These are phyloP conservation scores for Cryphonectria japonica DNA, from an alignment of 2,329 filamentous ascomycete genomes.

Conservation along the genomic window DNA sequence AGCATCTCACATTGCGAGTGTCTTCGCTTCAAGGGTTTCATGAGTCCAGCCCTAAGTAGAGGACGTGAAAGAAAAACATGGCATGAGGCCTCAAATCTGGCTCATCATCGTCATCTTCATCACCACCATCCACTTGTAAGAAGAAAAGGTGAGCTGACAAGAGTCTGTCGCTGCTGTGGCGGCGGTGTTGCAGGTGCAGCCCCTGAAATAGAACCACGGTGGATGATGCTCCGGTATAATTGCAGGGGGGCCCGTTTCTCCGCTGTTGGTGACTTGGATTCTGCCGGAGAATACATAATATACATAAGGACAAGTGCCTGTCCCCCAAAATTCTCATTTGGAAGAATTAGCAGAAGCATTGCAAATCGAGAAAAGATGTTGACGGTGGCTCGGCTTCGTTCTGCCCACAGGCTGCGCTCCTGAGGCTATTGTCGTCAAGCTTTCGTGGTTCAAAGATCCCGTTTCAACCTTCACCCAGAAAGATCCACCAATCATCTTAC, in stretches of 20 bases:
- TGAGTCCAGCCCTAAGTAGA: not conserved
- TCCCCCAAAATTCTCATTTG: not conserved
- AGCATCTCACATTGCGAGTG: slow-evolving; percentile 17
- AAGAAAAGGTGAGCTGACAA: not conserved
- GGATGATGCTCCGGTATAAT: slow-evolving; percentile 21
- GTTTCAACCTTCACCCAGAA: slow-evolving; percentile 8
- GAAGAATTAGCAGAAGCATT: too few species aligned
- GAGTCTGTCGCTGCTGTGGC: not conserved
- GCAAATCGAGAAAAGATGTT: not conserved
- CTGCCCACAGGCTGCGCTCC: not conserved
- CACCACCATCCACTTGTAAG: not conserved
- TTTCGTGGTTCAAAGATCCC: not conserved
- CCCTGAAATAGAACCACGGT: slow-evolving; percentile 27
- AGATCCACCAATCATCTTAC: slow-evolving; percentile 31
- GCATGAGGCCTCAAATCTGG: not conserved
- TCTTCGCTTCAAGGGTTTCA: not conserved
- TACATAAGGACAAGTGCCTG: not conserved
- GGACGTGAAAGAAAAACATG: not conserved
- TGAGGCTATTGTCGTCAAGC: not conserved
- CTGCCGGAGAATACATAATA: not conserved
- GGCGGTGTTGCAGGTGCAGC: slow-evolving; percentile 23
- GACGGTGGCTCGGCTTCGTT: not conserved
- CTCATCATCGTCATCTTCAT: not conserved
- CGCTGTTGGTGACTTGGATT: not conserved
- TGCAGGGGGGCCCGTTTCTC: slow-evolving; percentile 13